Conservation (phyloP, 129 eudicot species). For the Helichrysum umbraculigerum region DNA sequence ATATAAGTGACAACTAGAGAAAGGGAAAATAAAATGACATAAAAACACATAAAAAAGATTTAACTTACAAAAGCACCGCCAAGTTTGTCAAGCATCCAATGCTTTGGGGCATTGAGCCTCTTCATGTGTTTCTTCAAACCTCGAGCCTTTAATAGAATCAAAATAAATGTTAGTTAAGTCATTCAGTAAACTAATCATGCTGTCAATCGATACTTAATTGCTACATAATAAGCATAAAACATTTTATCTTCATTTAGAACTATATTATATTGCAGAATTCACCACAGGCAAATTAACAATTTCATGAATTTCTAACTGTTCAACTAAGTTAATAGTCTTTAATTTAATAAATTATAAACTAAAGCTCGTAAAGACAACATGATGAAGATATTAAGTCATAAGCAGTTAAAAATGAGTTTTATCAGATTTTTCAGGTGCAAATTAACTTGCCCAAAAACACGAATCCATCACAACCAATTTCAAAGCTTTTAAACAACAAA, state of each 20-base stretch:
- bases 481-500: no score
- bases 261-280: no score
- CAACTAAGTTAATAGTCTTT: neutral
- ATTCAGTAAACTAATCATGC: neutral
- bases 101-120: conserved; percentile 72
- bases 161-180: neutral
- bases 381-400: no score
- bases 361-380: no score
- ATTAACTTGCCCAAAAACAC: no score
- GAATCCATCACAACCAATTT: no score
- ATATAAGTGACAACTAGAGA: neutral
- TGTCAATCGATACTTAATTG: no score
- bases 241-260: neutral
- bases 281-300: no score
- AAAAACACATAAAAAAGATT: neutral
- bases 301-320: no score
- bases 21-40: neutral
- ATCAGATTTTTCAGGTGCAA: no score
- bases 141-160: conserved; percentile 37
- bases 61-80: conserved; percentile 64
- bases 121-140: conserved; percentile 66
- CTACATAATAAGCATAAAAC: neutral
- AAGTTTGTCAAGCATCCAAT: conserved; percentile 72
- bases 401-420: no score
- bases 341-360: no score